Percentiles rank a stretch among this genome's conserved stretches.
phyloP scores from a whole-genome alignment of 257 asterid genomes.

The Nicotiana tabacum region DNA sequence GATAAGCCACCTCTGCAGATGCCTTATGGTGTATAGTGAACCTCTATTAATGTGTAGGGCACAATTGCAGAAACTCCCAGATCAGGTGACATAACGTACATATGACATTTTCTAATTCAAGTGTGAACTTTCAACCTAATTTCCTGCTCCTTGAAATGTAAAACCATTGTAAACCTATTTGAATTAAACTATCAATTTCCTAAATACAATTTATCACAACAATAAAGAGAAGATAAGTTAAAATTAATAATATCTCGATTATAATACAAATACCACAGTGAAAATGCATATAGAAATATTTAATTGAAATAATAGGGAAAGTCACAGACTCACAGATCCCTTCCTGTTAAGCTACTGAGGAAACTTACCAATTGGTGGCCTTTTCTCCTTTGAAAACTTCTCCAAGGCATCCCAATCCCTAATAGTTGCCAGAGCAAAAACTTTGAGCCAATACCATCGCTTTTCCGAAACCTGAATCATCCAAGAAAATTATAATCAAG shows the following conservation, averaged over 20 bases:
- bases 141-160: neutral
- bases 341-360: conserved; percentile 1
- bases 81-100: neutral
- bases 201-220: neutral
- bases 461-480: conserved; percentile 84
- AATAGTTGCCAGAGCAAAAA: conserved; percentile 84
- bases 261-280: neutral
- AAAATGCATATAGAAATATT: neutral
- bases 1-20: neutral
- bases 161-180: neutral
- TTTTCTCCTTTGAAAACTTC: conserved; percentile 81
- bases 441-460: conserved; percentile 99
- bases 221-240: neutral
- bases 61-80: neutral
- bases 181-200: neutral
- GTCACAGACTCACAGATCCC: neutral
- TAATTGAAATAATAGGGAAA: neutral
- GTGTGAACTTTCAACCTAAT: neutral
- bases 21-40: neutral
- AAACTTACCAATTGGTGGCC: conserved; percentile 79
- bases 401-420: conserved; percentile 94
- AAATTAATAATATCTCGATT: neutral
- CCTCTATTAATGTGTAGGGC: neutral
- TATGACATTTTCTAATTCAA: neutral
- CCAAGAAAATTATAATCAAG: neutral